Percentiles rank a stretch among this genome's conserved stretches.
These are phyloP conservation scores for Danielozyma ontarioensis DNA, from an alignment of 805 yeast species.

Conservation along the genomic window DNA sequence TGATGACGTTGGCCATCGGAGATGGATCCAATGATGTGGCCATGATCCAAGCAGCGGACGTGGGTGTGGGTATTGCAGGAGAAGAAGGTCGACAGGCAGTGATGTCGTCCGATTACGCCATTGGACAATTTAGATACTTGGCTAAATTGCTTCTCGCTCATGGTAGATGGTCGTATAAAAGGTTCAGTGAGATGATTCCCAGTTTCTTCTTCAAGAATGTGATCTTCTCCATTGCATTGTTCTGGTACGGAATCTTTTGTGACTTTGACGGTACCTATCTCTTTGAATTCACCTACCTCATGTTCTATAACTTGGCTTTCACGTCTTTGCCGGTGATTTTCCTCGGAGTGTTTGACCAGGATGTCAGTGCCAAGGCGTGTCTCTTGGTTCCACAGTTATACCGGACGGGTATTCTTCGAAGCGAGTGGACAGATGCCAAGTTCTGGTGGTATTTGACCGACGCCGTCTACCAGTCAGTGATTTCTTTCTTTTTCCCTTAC, in stretches of 20 bases:
- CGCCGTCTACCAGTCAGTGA: constrained; percentile 69
- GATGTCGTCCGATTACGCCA: constrained; percentile 82
- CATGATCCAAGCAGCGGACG: constrained; percentile 84
- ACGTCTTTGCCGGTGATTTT: constrained; percentile 79
- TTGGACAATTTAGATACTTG: constrained; percentile 75
- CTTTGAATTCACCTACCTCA: constrained; percentile 72
- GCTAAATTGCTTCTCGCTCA: constrained; percentile 65
- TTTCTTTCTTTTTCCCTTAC: constrained; percentile 73
- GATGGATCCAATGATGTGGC: constrained; percentile 90
- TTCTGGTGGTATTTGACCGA: constrained; percentile 73
- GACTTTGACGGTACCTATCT: constrained; percentile 77
- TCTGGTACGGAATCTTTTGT: constrained; percentile 75
- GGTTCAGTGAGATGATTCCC: constrained; percentile 81
- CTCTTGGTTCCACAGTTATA: constrained; percentile 71
- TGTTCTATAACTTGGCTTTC: constrained; percentile 78
- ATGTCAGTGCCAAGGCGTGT: constrained; percentile 65
- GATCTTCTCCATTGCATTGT: constrained; percentile 65
- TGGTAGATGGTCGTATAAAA: constrained; percentile 83
- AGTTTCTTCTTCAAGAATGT: constrained; percentile 76
- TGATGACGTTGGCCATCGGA: constrained; percentile 84
- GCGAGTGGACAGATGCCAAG: constrained; percentile 65
- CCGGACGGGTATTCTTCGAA: constrained; percentile 64
- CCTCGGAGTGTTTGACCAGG: constrained; percentile 77
- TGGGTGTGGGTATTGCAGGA: constrained; percentile 88
- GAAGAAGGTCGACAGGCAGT: constrained; percentile 89